Evolutionary conservation across 2,329 filamentous ascomycete species (phyloP).

Genomic region (Aspergillus puulaauensis): DNA sequence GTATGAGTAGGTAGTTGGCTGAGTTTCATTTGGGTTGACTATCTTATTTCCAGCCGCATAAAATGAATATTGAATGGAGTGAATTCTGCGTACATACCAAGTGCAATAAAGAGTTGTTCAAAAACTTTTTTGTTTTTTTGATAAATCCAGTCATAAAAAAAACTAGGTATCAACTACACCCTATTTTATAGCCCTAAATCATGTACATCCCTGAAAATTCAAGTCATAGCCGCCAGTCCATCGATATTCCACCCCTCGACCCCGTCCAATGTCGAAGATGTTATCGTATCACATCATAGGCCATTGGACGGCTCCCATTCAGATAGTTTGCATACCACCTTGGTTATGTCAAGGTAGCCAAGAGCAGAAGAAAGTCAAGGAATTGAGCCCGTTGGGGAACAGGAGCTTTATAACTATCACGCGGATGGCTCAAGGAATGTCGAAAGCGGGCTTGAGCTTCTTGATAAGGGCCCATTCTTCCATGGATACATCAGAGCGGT

Average conservation of each 20-base stretch:
- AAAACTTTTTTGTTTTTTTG: neutral
- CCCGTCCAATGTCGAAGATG: neutral
- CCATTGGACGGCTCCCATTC: neutral
- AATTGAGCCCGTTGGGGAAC: neutral
- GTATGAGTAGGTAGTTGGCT: slow-evolving; percentile 18
- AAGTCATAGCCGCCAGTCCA: neutral
- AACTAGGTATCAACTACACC: slow-evolving; percentile 6
- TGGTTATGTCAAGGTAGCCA: neutral
- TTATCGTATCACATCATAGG: slow-evolving; percentile 1
- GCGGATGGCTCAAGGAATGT: slow-evolving; percentile 63
- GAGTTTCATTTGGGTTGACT: neutral
- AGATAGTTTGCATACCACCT: neutral
- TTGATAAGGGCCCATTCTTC: slow-evolving; percentile 95
- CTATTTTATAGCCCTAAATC: slow-evolving; percentile 7
- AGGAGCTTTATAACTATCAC: neutral
- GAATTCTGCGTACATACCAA: neutral
- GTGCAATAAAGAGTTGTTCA: neutral
- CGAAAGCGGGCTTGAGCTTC: slow-evolving; percentile 92
- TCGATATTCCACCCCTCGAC: neutral
- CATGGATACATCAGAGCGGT: slow-evolving; percentile 79
- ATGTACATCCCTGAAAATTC: slow-evolving; percentile 4
- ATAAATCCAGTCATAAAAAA: slow-evolving; percentile 1
- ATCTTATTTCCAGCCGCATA: neutral
- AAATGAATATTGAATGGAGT: neutral
- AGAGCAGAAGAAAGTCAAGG: neutral